Percentiles rank a stretch among this genome's conserved stretches.
Evolutionary conservation across 768 basidiomycete genomes (phyloP).

Genomic region (Zangia roseola): DNA sequence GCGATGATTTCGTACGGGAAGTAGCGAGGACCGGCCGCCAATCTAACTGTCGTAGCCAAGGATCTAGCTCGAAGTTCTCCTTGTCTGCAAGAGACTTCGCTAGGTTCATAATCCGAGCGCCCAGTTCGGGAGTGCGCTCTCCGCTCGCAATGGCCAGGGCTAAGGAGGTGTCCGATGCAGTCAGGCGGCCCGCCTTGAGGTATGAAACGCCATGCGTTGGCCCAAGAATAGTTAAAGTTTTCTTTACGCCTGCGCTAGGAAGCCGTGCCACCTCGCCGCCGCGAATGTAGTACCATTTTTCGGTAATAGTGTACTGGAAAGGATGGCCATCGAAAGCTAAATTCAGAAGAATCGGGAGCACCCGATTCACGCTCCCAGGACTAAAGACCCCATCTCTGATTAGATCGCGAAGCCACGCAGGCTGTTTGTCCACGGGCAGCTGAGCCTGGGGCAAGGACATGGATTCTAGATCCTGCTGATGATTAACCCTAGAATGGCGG

Average conservation of each 20-base stretch:
- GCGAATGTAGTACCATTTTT: constrained; percentile 67
- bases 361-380: constrained; percentile 39
- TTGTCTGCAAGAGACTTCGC: constrained; percentile 37
- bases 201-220: constrained; percentile 46
- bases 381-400: constrained; percentile 41
- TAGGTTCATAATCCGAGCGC: constrained; percentile 38
- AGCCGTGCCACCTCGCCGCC: constrained; percentile 36
- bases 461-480: constrained; percentile 3
- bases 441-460: neutral
- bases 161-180: constrained; percentile 41
- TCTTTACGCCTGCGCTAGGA: constrained; percentile 42
- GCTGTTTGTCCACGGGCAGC: constrained; percentile 30
- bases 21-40: constrained; percentile 47
- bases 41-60: constrained; percentile 65
- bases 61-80: constrained; percentile 36
- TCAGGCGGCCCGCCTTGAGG: constrained; percentile 43
- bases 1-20: neutral
- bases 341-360: constrained; percentile 67
- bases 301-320: constrained; percentile 48
- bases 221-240: constrained; percentile 45
- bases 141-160: constrained; percentile 48
- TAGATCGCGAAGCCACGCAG: constrained; percentile 58
- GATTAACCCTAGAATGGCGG: neutral
- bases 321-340: constrained; percentile 62
- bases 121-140: constrained; percentile 34